phyloP scores from a whole-genome alignment of 139 green algal genomes.

The Desmodesmus armatus region DNA sequence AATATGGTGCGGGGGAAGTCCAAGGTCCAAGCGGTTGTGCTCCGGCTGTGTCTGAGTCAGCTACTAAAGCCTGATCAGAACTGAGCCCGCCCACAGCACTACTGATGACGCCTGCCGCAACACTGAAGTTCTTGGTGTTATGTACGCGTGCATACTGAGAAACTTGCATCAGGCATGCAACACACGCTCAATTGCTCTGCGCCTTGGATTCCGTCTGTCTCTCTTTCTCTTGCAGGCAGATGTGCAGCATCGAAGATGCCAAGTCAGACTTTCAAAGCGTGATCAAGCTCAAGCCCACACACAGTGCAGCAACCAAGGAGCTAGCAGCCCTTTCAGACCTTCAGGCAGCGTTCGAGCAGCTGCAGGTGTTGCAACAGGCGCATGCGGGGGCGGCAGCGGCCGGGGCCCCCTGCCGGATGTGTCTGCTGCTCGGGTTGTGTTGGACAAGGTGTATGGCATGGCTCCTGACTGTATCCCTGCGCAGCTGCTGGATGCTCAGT shows the following conservation, averaged over 20 bases:
- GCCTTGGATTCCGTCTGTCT: background rate
- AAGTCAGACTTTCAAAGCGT: slow-evolving; percentile 66
- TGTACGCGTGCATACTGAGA: no score
- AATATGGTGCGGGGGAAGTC: no score
- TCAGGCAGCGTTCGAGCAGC: background rate
- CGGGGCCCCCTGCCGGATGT: background rate
- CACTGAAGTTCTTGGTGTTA: no score
- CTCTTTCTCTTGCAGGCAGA: slow-evolving; percentile 21
- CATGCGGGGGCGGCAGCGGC: no score
- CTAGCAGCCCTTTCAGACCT: slow-evolving; percentile 32
- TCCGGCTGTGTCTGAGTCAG: no score
- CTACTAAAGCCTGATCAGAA: no score
- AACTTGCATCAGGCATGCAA: no score
- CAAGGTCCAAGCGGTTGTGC: no score
- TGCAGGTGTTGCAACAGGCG: slow-evolving; percentile 3
- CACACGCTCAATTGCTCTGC: no score
- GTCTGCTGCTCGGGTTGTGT: background rate
- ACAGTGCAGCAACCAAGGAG: slow-evolving; percentile 64
- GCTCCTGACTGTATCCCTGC: slow-evolving; percentile 65
- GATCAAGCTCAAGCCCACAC: slow-evolving; percentile 56
- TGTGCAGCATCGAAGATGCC: slow-evolving; percentile 53
- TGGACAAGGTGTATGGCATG: slow-evolving; percentile 54
- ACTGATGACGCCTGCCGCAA: no score
- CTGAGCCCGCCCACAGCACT: no score
- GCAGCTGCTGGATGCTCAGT: slow-evolving; percentile 64